These are phyloP conservation scores for Volvox reticuliferus DNA, from an alignment of 139 green algal genomes.

Conservation along the genomic window DNA sequence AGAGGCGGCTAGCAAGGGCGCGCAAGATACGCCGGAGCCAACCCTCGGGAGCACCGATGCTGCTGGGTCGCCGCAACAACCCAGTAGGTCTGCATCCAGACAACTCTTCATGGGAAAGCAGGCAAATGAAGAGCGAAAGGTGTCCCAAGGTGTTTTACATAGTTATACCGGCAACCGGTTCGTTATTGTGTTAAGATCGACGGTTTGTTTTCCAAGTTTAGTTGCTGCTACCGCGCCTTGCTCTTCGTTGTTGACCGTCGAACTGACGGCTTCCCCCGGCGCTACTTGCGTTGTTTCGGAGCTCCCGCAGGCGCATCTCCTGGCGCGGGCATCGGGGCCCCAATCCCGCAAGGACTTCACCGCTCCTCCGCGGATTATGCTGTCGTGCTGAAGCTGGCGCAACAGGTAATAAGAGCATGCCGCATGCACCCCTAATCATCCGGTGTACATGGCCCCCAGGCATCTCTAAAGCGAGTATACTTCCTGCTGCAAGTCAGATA, in stretches of 20 bases:
- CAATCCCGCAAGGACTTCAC: neutral
- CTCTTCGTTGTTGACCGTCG: too few relatives aligned
- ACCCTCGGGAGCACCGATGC: too few relatives aligned
- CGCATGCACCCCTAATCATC: too few relatives aligned
- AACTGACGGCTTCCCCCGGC: too few relatives aligned
- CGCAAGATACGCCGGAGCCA: neutral
- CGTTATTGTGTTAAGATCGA: too few relatives aligned
- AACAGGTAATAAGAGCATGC: neutral
- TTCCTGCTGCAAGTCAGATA: neutral
- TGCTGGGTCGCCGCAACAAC: neutral
- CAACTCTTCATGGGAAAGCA: neutral
- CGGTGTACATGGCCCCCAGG: neutral
- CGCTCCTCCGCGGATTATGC: neutral
- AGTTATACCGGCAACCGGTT: too few relatives aligned
- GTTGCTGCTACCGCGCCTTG: neutral
- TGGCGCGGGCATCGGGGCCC: too few relatives aligned
- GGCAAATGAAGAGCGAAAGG: neutral
- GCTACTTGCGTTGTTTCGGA: neutral
- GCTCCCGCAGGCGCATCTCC: too few relatives aligned
- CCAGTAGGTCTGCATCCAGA: neutral
- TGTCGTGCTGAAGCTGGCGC: conserved; percentile 5
- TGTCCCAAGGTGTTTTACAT: neutral
- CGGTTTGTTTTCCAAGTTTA: neutral
- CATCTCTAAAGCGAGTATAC: neutral
- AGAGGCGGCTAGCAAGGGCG: neutral